These are phyloP conservation scores for Ensete ventricosum DNA, from an alignment of 176 grass and related monocot species.

Conservation along the genomic window DNA sequence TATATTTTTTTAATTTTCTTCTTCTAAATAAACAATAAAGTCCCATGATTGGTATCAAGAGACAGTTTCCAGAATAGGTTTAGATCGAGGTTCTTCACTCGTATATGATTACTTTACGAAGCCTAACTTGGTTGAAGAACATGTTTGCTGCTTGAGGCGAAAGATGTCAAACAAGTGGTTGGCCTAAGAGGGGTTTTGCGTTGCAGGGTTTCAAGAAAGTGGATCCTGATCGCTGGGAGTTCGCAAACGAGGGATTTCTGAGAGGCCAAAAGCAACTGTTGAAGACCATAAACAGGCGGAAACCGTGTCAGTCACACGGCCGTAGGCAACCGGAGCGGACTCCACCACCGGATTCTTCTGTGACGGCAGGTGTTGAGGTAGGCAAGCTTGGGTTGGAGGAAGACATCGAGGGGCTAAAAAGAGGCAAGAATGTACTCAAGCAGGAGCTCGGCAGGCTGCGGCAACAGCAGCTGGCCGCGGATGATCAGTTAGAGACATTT, in stretches of 20 bases:
- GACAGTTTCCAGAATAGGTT: no score
- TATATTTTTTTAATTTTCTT: no score
- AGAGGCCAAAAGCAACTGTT: slow-evolving; percentile 54
- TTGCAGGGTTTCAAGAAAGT: slow-evolving; percentile 58
- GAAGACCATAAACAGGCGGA: slow-evolving; percentile 81
- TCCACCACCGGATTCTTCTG: slow-evolving; percentile 42
- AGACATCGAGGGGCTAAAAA: slow-evolving; percentile 41
- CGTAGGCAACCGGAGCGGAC: slow-evolving; percentile 39
- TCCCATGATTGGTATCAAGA: no score
- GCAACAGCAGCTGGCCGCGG: slow-evolving; percentile 76
- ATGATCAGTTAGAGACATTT: slow-evolving; percentile 75
- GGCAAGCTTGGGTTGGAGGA: slow-evolving; percentile 88
- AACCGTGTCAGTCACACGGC: slow-evolving; percentile 47
- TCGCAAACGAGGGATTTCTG: no score
- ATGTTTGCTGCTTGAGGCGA: no score
- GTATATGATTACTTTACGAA: no score
- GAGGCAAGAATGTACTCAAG: slow-evolving; percentile 43
- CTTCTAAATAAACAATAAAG: no score
- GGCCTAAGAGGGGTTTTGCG: no score
- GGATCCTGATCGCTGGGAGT: no score
- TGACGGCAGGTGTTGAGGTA: slow-evolving; percentile 77
- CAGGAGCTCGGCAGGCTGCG: slow-evolving; percentile 85
- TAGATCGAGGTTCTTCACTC: no score
- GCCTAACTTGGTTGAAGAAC: no score
- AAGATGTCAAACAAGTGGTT: no score